These are phyloP conservation scores for Cylindrotheca closterium DNA, from an alignment of 108 stramenopile genomes.

Conservation along the genomic window DNA sequence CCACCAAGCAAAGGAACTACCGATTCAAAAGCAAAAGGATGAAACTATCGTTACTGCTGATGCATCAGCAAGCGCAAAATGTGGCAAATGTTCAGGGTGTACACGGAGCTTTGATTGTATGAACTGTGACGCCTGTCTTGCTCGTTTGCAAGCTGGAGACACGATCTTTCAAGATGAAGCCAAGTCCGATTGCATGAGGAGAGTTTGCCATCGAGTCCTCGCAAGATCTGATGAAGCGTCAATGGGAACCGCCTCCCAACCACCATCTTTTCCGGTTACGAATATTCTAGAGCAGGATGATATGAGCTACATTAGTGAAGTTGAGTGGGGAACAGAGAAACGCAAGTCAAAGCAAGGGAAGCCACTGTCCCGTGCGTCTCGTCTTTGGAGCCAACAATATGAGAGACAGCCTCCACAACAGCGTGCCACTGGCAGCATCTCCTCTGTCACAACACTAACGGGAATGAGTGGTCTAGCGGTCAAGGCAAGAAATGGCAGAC, in stretches of 20 bases:
- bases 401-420: neutral
- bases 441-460: neutral
- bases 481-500: neutral
- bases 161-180: neutral
- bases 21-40: no score
- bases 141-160: conserved; percentile 10
- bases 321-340: conserved; percentile 3
- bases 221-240: neutral
- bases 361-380: neutral
- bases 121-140: conserved; percentile 22
- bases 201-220: neutral
- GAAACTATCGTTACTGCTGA: conserved; percentile 13
- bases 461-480: neutral
- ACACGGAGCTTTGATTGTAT: conserved; percentile 22
- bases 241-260: no score
- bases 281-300: neutral
- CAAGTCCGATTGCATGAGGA: neutral
- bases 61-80: no score
- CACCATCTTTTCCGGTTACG: no score
- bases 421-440: neutral
- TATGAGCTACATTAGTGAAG: conserved; percentile 5
- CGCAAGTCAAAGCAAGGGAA: neutral
- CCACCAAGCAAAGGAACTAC: no score
- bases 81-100: conserved; percentile 40
- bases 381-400: conserved; percentile 8